phyloP scores from a whole-genome alignment of 1,139 yeast genomes.

The Yamadazyma blattariae region DNA sequence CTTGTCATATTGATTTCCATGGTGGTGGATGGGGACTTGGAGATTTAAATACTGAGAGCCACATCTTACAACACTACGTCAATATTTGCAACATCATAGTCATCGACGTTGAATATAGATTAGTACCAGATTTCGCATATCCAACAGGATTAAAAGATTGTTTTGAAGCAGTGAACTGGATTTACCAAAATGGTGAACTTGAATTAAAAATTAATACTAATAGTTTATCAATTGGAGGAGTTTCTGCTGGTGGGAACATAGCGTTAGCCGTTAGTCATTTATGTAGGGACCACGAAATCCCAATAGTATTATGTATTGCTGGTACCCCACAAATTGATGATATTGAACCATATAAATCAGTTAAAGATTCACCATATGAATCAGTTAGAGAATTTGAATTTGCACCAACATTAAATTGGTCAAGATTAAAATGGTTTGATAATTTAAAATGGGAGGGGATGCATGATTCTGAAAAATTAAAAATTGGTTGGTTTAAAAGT shows the following conservation, averaged over 20 bases:
- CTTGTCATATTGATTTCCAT: constrained; percentile 44
- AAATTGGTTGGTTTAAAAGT: constrained; percentile 28
- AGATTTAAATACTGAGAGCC: constrained; percentile 40
- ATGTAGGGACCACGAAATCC: constrained; percentile 15
- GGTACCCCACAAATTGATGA: constrained; percentile 32
- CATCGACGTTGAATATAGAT: constrained; percentile 39
- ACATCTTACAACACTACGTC: constrained; percentile 43
- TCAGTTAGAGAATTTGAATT: constrained; percentile 41
- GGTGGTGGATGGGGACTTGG: constrained; percentile 56
- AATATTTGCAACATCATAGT: constrained; percentile 33
- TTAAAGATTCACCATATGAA: constrained; percentile 22
- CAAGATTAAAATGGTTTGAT: constrained; percentile 25
- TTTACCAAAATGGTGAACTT: constrained; percentile 16
- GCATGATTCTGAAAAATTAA: constrained; percentile 38
- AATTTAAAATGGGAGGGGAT: constrained; percentile 19
- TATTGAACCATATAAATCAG: constrained; percentile 33
- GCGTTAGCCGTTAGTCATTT: constrained; percentile 42
- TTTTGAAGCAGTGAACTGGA: constrained; percentile 27
- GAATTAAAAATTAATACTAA: constrained; percentile 29
- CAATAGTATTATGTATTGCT: constrained; percentile 22
- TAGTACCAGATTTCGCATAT: constrained; percentile 49
- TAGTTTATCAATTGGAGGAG: constrained; percentile 41
- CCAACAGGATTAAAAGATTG: constrained; percentile 48
- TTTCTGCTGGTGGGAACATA: constrained; percentile 49
- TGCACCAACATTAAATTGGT: constrained; percentile 33